Evolutionary conservation across 2,329 filamentous ascomycete species (phyloP).

Genomic region (Zopfia rhizophila): DNA sequence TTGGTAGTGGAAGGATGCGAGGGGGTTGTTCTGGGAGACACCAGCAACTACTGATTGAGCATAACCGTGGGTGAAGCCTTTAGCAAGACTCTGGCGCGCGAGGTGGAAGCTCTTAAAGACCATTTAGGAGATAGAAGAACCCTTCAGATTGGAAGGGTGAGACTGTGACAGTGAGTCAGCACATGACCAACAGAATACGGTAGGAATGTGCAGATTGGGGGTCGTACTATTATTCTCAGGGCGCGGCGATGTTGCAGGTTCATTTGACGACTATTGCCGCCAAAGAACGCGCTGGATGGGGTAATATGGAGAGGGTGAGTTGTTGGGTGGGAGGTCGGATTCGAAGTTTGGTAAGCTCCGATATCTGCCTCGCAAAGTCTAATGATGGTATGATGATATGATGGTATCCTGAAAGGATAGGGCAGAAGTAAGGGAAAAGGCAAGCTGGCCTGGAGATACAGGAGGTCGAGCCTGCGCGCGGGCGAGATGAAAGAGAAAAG

Average conservation of each 20-base stretch:
- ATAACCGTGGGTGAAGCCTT: constrained; percentile 97
- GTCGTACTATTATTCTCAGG: constrained; percentile 72
- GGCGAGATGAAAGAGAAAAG: constrained; percentile 30
- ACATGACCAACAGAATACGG: constrained; percentile 9
- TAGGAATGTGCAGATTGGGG: constrained; percentile 5
- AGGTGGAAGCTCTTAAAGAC: constrained; percentile 77
- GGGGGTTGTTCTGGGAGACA: constrained; percentile 68
- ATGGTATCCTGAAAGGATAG: constrained; percentile 12
- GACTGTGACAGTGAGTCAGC: constrained; percentile 43
- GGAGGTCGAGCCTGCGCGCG: constrained; percentile 27
- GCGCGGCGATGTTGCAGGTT: constrained; percentile 83
- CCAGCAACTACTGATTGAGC: constrained; percentile 97
- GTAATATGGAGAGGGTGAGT: constrained; percentile 44
- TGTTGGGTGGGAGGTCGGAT: constrained; percentile 13
- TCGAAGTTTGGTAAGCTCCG: constrained; percentile 26
- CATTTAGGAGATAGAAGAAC: constrained; percentile 85
- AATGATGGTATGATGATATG: constrained; percentile 15
- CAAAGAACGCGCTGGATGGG: constrained; percentile 83
- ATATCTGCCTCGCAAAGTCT: constrained; percentile 12
- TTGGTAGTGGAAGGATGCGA: constrained; percentile 61
- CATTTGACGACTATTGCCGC: constrained; percentile 94
- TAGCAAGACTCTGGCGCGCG: constrained; percentile 96
- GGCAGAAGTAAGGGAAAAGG: constrained; percentile 25
- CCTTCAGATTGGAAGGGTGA: constrained; percentile 68
- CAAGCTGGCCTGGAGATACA: constrained; percentile 40